phyloP scores from a whole-genome alignment of 371 early-diverging fungal species.

The Mucor mucedo region DNA sequence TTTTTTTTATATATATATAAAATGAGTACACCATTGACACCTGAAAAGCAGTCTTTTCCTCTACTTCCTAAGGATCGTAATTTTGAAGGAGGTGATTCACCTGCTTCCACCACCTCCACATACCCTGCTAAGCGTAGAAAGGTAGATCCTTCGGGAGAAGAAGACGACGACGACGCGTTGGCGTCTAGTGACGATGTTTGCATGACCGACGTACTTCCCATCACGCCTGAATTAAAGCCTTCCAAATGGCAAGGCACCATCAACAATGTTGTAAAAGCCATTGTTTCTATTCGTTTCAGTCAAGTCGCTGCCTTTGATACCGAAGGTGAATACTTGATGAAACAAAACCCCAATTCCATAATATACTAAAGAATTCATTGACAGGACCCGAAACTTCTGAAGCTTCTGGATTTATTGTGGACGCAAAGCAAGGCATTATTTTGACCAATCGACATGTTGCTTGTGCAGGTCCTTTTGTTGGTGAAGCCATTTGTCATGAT shows the following conservation, averaged over 20 bases:
- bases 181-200: slow-evolving; percentile 8
- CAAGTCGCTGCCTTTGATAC: slow-evolving; percentile 83
- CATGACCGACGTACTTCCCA: slow-evolving; percentile 19
- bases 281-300: slow-evolving; percentile 78
- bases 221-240: slow-evolving; percentile 32
- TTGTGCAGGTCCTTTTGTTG: slow-evolving; percentile 90
- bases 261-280: slow-evolving; percentile 73
- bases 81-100: slow-evolving; percentile 51
- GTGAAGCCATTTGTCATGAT: slow-evolving; percentile 86
- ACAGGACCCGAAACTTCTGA: slow-evolving; percentile 55
- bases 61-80: slow-evolving; percentile 41
- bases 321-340: too few species aligned
- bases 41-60: slow-evolving; percentile 20
- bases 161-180: slow-evolving; percentile 12
- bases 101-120: slow-evolving; percentile 30
- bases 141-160: slow-evolving; percentile 18
- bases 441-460: slow-evolving; percentile 94
- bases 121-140: slow-evolving; percentile 45
- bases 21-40: slow-evolving; percentile 24
- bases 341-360: background rate
- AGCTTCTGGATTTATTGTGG: slow-evolving; percentile 96
- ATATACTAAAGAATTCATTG: background rate
- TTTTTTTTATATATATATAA: slow-evolving; percentile 6
- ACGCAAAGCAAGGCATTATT: slow-evolving; percentile 84
- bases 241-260: slow-evolving; percentile 68